Conservation (phyloP, 768 basidiomycete species). For the Zangia roseola region DNA sequence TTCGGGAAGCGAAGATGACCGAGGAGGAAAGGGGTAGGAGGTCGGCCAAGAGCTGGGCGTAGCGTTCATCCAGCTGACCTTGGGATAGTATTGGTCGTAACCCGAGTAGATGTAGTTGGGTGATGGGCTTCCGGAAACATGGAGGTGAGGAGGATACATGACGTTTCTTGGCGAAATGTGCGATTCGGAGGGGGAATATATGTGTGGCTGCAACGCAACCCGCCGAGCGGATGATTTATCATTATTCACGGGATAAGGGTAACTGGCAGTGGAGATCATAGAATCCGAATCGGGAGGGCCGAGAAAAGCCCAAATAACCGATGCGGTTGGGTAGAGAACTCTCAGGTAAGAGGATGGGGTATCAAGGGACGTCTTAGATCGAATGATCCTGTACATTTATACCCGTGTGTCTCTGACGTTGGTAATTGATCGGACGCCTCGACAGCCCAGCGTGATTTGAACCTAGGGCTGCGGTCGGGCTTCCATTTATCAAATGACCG, state of each 20-base stretch:
- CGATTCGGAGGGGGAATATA: conserved; percentile 31
- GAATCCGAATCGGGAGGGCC: conserved; percentile 21
- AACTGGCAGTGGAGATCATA: conserved; percentile 33
- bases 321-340: conserved; percentile 9
- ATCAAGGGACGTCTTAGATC: conserved; percentile 25
- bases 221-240: conserved; percentile 23
- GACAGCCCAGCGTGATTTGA: conserved; percentile 26
- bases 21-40: conserved; percentile 11
- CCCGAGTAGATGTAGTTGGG: conserved; percentile 23
- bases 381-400: conserved; percentile 31
- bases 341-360: conserved; percentile 21
- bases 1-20: conserved; percentile 16
- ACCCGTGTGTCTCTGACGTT: conserved; percentile 30
- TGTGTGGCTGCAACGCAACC: conserved; percentile 26
- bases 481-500: conserved; percentile 36
- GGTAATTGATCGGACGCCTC: conserved; percentile 31
- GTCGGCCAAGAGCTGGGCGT: conserved; percentile 22
- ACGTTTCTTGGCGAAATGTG: conserved; percentile 15
- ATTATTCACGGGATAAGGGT: conserved; percentile 27
- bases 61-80: conserved; percentile 16
- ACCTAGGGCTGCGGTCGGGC: conserved; percentile 28
- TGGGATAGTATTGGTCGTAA: conserved; percentile 24
- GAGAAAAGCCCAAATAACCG: conserved; percentile 18
- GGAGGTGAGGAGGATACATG: conserved; percentile 33
- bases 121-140: conserved; percentile 16